phyloP scores from a whole-genome alignment of 768 basidiomycete species.

The Gloeophyllum trabeum region DNA sequence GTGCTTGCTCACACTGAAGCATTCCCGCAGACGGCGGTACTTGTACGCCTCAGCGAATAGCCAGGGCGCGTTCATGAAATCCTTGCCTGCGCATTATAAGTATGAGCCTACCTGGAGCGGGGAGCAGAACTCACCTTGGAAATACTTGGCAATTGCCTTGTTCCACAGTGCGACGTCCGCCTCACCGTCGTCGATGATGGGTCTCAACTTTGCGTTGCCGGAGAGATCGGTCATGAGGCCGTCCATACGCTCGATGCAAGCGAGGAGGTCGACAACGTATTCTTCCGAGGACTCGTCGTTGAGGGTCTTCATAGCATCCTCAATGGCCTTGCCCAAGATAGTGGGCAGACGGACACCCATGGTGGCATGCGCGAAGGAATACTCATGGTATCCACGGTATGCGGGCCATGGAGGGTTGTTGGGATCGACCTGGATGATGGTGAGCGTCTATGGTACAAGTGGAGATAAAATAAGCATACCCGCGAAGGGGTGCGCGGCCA shows the following conservation, averaged over 20 bases:
- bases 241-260: constrained; percentile 86
- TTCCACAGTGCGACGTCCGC: constrained; percentile 95
- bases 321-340: constrained; percentile 91
- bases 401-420: constrained; percentile 81
- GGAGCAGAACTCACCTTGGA: constrained; percentile 48
- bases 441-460: background rate
- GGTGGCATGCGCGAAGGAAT: constrained; percentile 82
- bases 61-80: constrained; percentile 96
- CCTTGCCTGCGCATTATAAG: constrained; percentile 41
- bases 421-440: constrained; percentile 46
- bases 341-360: constrained; percentile 96
- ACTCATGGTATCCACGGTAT: constrained; percentile 72
- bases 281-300: constrained; percentile 83
- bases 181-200: constrained; percentile 84
- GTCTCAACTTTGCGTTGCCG: constrained; percentile 72
- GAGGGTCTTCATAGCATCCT: constrained; percentile 80
- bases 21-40: constrained; percentile 84
- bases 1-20: constrained; percentile 84
- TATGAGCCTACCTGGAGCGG: constrained; percentile 1
- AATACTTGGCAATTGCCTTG: constrained; percentile 91
- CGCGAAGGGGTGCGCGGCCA: constrained; percentile 71
- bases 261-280: constrained; percentile 69
- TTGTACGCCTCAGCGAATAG: constrained; percentile 94
- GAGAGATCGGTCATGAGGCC: constrained; percentile 81
- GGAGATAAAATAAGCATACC: constrained; percentile 18